A percentile compares a stretch with the other conserved stretches of the same genome.
Conservation (phyloP, 2,329 filamentous ascomycete species). For the Sporothrix phasma region DNA sequence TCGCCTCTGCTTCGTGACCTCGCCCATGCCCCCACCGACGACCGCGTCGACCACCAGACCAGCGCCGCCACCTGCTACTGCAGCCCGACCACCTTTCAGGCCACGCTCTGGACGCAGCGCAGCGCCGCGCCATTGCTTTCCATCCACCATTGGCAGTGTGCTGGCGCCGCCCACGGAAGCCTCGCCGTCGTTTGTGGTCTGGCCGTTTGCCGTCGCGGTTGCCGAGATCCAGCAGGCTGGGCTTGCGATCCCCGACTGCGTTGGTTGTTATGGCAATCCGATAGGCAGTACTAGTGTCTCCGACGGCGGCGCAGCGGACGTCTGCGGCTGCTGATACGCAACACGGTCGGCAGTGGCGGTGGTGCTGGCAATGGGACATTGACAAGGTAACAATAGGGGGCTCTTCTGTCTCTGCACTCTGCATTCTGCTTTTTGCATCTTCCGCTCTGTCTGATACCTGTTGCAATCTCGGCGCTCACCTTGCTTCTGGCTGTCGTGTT, state of each 20-base stretch:
- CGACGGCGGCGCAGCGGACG: conserved; percentile 21
- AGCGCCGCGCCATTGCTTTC: conserved; percentile 26
- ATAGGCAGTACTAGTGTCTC: conserved; percentile 29
- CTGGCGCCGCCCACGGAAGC: conserved; percentile 18
- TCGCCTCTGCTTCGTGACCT: conserved; percentile 42
- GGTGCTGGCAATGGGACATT: not conserved
- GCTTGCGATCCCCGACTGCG: conserved; percentile 44
- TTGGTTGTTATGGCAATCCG: conserved; percentile 28
- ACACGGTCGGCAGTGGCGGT: conserved; percentile 11
- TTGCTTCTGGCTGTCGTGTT: too few relatives aligned
- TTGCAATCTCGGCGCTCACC: too few relatives aligned
- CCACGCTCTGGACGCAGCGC: conserved; percentile 48
- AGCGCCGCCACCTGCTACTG: conserved; percentile 47
- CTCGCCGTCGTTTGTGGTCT: conserved; percentile 30
- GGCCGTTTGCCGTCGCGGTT: conserved; percentile 51
- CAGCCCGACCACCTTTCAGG: conserved; percentile 44
- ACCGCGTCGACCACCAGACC: conserved; percentile 32
- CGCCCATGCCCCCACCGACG: conserved; percentile 36
- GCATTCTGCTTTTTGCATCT: too few relatives aligned
- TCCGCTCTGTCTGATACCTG: too few relatives aligned
- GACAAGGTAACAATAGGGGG: not conserved
- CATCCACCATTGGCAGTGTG: conserved; percentile 17
- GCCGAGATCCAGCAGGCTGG: conserved; percentile 41
- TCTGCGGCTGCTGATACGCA: conserved; percentile 33
- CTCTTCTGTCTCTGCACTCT: too few relatives aligned